Evolutionary conservation across 129 eudicot genomes (phyloP), one percentile per base, ranked within the genome.

Genomic region (Lonicera japonica): DNA sequence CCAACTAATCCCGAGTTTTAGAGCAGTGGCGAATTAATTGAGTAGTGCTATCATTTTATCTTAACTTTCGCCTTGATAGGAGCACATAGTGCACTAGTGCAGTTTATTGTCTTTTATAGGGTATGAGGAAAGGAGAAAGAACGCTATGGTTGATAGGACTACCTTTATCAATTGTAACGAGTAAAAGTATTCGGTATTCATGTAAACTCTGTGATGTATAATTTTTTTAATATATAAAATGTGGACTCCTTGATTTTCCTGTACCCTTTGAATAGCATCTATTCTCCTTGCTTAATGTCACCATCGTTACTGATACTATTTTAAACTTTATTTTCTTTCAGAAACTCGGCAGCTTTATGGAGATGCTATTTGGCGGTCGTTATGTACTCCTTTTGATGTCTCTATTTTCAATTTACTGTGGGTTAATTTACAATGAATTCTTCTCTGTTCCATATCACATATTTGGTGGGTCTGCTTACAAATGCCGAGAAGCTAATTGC

Each of bases 261-360:
- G 34, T 55, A 8, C 34, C 38, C 8, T 22, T 55, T 21, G 59
- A 23, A 55, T 55, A 20, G 10, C 29, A 21, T 55, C 29, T 52
- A 52, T 22, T 20, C 11, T 20, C 11, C 11, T 55, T 55, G 6
- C 59, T 22, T 55, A n/a, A n/a, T 21, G 22, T 55, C 41, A 13
- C 25, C 36, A 29, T 29, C 36, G 4, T 2, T 29, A 6, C 36
- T 29, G 36, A 29, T 29, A 9, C 25, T 18, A 50, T 14, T 23
- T 5, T 43, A 38, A 21, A 29, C 23, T 40, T 73, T 70, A 47
- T 21, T 67, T 54, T 46, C n/a, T 70, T 58, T 52, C 92, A 94
- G 99, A 94, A 85, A 88, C 95, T 88, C 58, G 99, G 96, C 64
- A 94, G 96, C 86, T 85, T 94, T 72, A 94, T 94, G 99, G 99